Percentiles rank a stretch among this genome's conserved stretches.
Conservation (phyloP, 169 alveolate species). For the Plasmodium reichenowi region DNA sequence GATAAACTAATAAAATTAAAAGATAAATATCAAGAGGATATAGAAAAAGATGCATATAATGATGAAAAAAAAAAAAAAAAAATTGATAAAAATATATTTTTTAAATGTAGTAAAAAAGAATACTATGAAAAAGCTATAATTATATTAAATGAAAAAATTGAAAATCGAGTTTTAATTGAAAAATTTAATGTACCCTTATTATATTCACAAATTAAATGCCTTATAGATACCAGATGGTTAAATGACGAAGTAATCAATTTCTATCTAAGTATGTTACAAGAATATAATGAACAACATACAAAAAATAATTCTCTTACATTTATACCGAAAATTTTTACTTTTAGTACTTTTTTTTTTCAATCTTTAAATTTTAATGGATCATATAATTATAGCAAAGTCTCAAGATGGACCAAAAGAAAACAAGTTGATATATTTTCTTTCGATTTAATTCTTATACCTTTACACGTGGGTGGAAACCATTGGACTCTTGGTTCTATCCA, state of each 20-base stretch:
- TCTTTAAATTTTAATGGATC: constrained; percentile 80
- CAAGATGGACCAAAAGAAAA: constrained; percentile 90
- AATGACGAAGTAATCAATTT: constrained; percentile 92
- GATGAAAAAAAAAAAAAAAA: not conserved
- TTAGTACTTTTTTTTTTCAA: constrained; percentile 89
- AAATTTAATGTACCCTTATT: constrained; percentile 26
- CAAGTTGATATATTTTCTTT: constrained; percentile 86
- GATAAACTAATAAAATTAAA: not conserved
- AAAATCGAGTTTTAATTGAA: constrained; percentile 34
- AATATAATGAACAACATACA: constrained; percentile 78
- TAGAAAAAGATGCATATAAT: not conserved
- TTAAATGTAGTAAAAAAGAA: constrained; percentile 44
- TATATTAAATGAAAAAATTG: constrained; percentile 41
- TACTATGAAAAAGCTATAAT: constrained; percentile 39
- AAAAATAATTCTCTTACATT: constrained; percentile 27
- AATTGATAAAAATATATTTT: constrained; percentile 44
- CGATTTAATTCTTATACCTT: constrained; percentile 88
- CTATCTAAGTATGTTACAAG: constrained; percentile 89
- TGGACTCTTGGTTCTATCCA: constrained; percentile 92
- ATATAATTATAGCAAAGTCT: constrained; percentile 87
- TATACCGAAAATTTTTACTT: constrained; percentile 83
- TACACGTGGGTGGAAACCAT: constrained; percentile 87
- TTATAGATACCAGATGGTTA: constrained; percentile 90
- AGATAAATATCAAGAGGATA: not conserved
- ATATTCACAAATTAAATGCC: constrained; percentile 77